phyloP scores from a whole-genome alignment of 352 stramenopile genomes.

The Phytophthora fragariaefolia region DNA sequence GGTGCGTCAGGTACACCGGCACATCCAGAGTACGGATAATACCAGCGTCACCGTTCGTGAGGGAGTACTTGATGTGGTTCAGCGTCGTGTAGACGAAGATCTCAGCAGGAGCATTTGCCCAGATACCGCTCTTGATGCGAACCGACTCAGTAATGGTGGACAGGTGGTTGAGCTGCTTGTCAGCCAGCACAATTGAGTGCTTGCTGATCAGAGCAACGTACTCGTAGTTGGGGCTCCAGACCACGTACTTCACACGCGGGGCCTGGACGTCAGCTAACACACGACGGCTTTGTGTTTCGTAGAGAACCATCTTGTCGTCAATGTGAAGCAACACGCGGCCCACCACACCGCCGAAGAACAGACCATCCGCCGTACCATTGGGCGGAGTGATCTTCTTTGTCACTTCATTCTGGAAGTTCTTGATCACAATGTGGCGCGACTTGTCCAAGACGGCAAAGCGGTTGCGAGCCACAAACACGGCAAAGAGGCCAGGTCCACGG shows the following conservation, averaged over 20 bases:
- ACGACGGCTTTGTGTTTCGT: constrained; percentile 97
- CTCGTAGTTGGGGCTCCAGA: constrained; percentile 97
- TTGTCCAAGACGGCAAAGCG: constrained; percentile 99
- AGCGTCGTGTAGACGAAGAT: constrained; percentile 99
- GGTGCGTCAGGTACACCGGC: constrained; percentile 97
- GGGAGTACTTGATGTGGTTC: constrained; percentile 94
- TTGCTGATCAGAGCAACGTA: constrained; percentile 98
- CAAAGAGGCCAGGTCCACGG: constrained; percentile 94
- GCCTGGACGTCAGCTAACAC: constrained; percentile 97
- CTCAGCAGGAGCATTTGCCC: constrained; percentile 90
- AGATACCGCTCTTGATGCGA: constrained; percentile 95
- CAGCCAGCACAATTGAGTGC: constrained; percentile 97
- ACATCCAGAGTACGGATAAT: constrained; percentile 99
- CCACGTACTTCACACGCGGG: constrained; percentile 97
- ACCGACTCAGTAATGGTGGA: constrained; percentile 98
- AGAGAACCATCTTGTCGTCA: constrained; percentile 98
- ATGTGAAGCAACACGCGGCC: constrained; percentile 97
- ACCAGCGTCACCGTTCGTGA: constrained; percentile 95
- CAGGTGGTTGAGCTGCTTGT: constrained; percentile 98
- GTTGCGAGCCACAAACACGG: constrained; percentile 98
- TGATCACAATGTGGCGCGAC: constrained; percentile 96
- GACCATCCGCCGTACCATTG: constrained; percentile 93
- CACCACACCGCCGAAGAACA: constrained; percentile 97
- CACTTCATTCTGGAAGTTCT: constrained; percentile 99
- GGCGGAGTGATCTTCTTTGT: constrained; percentile 98